phyloP scores from a whole-genome alignment of 768 basidiomycete genomes.

The Glaciozyma martinii region DNA sequence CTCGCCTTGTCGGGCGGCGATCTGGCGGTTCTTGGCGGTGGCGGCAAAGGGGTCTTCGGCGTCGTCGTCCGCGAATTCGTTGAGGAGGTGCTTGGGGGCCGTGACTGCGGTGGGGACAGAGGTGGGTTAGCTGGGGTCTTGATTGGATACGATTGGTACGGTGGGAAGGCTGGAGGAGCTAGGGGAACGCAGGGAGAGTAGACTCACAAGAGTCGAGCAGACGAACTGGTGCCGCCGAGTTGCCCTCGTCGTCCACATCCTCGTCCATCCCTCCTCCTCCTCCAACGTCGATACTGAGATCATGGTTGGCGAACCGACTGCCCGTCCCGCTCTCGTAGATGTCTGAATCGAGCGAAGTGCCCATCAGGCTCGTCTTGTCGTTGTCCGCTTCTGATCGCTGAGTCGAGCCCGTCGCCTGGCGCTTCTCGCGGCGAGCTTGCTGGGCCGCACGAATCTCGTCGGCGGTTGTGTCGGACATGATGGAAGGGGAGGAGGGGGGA shows the following conservation, averaged over 20 bases:
- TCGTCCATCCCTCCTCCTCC: slow-evolving; percentile 13
- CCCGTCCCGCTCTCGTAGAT: slow-evolving; percentile 16
- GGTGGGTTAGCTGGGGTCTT: too few species aligned
- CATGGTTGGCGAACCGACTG: slow-evolving; percentile 12
- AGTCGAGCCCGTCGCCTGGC: background rate
- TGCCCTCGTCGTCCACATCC: slow-evolving; percentile 14
- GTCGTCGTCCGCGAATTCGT: slow-evolving; percentile 94
- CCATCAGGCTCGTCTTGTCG: slow-evolving; percentile 5
- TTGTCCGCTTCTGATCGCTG: slow-evolving; percentile 6
- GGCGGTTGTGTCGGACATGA: slow-evolving; percentile 22
- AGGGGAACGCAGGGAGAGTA: background rate
- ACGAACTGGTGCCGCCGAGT: slow-evolving; percentile 10
- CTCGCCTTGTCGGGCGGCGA: slow-evolving; percentile 84
- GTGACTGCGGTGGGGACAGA: slow-evolving; percentile 42
- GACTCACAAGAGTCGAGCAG: slow-evolving; percentile 26
- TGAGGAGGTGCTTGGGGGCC: slow-evolving; percentile 81
- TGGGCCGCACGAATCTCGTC: slow-evolving; percentile 27
- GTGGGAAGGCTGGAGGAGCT: background rate
- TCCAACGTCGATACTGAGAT: slow-evolving; percentile 20
- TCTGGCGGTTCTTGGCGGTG: slow-evolving; percentile 85
- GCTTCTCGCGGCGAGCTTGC: slow-evolving; percentile 36
- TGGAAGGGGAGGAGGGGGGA: slow-evolving; percentile 23
- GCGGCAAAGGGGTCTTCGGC: slow-evolving; percentile 63
- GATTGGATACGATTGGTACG: background rate
- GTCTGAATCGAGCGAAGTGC: slow-evolving; percentile 11